A percentile compares a stretch with the other conserved stretches of the same genome.
phyloP scores from a whole-genome alignment of 1,284 basidiomycete genomes.

The Kwoniella shivajii region DNA sequence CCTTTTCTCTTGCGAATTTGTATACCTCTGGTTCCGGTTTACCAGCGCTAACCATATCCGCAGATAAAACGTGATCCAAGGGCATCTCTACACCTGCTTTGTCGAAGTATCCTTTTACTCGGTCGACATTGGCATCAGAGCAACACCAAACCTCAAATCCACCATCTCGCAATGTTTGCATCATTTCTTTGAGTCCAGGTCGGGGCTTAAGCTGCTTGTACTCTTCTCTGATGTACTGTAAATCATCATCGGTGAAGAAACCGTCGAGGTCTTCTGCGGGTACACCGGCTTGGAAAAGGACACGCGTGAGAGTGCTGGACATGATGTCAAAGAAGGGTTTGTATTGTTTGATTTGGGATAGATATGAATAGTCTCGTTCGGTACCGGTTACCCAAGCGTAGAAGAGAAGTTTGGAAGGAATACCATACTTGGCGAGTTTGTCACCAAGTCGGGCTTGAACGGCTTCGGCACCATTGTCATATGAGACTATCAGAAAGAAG shows the following conservation, averaged over 20 bases:
- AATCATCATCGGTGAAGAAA: constrained; percentile 29
- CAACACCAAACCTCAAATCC: constrained; percentile 37
- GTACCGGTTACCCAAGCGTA: constrained; percentile 32
- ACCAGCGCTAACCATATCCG: constrained; percentile 32
- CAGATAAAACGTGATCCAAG: constrained; percentile 33
- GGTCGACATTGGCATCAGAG: constrained; percentile 33
- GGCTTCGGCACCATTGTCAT: constrained; percentile 36
- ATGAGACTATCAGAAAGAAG: constrained; percentile 20
- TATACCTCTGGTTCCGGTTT: constrained; percentile 36
- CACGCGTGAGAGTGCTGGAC: constrained; percentile 26
- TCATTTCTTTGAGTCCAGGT: constrained; percentile 32
- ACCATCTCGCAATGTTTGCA: constrained; percentile 30
- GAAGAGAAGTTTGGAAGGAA: constrained; percentile 35
- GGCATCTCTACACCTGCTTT: constrained; percentile 34
- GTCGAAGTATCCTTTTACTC: constrained; percentile 41
- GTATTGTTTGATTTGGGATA: constrained; percentile 36
- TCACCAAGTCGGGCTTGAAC: constrained; percentile 28
- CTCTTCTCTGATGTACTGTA: constrained; percentile 29
- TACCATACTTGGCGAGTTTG: constrained; percentile 29
- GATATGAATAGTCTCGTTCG: constrained; percentile 36
- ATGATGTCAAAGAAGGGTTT: constrained; percentile 32
- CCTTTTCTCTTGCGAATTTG: constrained; percentile 35
- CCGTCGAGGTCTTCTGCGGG: constrained; percentile 19
- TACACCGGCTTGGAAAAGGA: constrained; percentile 35
- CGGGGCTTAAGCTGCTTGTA: constrained; percentile 30